phyloP scores from a whole-genome alignment of 345 rosid genomes.

The Acer yangbiense region DNA sequence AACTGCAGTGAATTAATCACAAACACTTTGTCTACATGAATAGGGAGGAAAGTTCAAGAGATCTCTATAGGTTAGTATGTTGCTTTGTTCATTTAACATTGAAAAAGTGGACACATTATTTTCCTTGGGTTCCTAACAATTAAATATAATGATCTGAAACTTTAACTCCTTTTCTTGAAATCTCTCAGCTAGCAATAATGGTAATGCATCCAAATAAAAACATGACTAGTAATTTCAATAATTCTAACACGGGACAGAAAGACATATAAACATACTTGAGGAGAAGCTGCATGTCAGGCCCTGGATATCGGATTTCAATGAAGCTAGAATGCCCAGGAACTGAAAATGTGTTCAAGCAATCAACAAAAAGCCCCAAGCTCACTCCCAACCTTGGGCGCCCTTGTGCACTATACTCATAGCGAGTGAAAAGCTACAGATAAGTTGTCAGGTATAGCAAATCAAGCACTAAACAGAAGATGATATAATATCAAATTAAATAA shows the following conservation, averaged over 20 bases:
- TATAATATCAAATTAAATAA: background rate
- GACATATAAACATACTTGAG: constrained; percentile 55
- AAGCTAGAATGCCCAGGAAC: constrained; percentile 69
- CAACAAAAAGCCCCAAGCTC: constrained; percentile 83
- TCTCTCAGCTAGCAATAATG: too few relatives aligned
- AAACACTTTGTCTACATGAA: constrained; percentile 1
- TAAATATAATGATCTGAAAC: background rate
- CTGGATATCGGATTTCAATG: constrained; percentile 85
- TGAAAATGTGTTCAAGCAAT: constrained; percentile 90
- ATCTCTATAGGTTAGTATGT: background rate
- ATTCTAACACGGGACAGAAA: background rate
- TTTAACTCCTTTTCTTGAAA: background rate
- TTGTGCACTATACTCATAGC: constrained; percentile 64
- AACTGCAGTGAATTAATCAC: constrained; percentile 1
- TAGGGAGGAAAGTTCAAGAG: background rate
- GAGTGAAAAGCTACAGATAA: constrained; percentile 59
- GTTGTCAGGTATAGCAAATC: background rate
- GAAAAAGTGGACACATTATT: background rate
- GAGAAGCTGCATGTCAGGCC: constrained; percentile 96
- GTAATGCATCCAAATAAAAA: background rate
- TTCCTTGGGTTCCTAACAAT: background rate
- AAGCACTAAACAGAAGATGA: background rate
- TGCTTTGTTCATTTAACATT: background rate
- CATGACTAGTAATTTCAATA: background rate
- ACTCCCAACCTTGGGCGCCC: constrained; percentile 86